A percentile compares a stretch with the other conserved stretches of the same genome.
These are phyloP conservation scores for Hymenoscyphus albidus DNA, from an alignment of 2,329 filamentous ascomycete genomes.

Conservation along the genomic window DNA sequence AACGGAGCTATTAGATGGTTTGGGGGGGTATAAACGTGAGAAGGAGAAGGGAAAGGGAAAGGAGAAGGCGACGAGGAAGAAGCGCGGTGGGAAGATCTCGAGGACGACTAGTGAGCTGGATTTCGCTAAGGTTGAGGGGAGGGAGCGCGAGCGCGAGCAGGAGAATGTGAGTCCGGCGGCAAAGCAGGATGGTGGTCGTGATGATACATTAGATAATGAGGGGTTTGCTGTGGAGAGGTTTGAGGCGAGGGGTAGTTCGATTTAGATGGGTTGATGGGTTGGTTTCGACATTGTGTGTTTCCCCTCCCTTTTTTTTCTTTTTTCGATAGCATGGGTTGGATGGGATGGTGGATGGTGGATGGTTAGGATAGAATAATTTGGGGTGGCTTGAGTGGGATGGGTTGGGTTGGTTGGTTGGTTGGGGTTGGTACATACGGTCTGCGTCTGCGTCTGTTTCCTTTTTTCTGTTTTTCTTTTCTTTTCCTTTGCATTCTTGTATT, in stretches of 20 bases:
- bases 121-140: constrained; percentile 11
- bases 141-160: constrained; percentile 4
- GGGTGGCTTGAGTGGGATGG: no score
- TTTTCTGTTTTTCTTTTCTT: not conserved
- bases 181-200: not conserved
- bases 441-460: not conserved
- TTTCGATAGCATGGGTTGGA: not conserved
- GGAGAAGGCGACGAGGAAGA: constrained; percentile 8
- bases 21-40: constrained; percentile 3
- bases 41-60: constrained; percentile 11
- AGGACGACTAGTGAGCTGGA: constrained; percentile 24
- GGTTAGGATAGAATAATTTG: not conserved
- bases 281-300: not conserved
- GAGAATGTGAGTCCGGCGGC: not conserved
- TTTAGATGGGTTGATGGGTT: constrained; percentile 12
- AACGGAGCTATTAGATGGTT: constrained; percentile 13
- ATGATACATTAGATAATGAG: constrained; percentile 14
- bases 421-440: not conserved
- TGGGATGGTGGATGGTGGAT: not conserved
- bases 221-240: constrained; percentile 14
- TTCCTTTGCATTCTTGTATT: not conserved
- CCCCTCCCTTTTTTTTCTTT: not conserved
- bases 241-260: constrained; percentile 24
- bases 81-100: constrained; percentile 2
- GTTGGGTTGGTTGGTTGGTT: not conserved